A percentile compares a stretch with the other conserved stretches of the same genome.
Evolutionary conservation across 371 early-diverging fungal species (phyloP).

Genomic region (Mortierella sp.): DNA sequence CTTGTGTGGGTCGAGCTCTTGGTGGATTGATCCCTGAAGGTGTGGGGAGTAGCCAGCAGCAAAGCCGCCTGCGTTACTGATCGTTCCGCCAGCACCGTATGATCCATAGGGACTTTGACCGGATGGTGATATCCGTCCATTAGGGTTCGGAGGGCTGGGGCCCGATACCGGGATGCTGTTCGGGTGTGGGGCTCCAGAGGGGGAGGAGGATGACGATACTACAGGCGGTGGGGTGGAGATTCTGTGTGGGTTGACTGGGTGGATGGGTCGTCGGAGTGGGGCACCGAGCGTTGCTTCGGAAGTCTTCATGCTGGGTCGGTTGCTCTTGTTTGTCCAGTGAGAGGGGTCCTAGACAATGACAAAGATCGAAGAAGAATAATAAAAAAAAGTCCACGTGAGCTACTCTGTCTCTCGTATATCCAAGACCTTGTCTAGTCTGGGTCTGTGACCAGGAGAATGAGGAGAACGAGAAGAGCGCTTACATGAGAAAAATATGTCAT

Average conservation of each 20-base stretch:
- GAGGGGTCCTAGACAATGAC: constrained; percentile 26
- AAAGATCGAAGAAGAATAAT: neutral
- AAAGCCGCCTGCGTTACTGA: constrained; percentile 10
- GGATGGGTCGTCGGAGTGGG: constrained; percentile 27
- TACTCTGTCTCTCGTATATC: neutral
- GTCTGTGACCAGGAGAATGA: too few relatives aligned
- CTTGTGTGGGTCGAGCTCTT: constrained; percentile 14
- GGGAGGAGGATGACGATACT: neutral
- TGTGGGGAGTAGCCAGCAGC: constrained; percentile 2
- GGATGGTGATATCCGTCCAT: constrained; percentile 4
- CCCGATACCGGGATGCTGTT: constrained; percentile 5
- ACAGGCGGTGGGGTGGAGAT: neutral
- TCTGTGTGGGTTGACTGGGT: constrained; percentile 12
- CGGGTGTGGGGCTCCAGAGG: neutral
- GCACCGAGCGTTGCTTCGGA: constrained; percentile 8
- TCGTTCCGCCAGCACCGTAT: neutral
- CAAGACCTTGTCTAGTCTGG: neutral
- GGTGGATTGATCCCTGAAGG: neutral
- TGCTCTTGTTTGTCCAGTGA: constrained; percentile 24
- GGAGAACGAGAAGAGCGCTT: constrained; percentile 22
- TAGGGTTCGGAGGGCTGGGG: constrained; percentile 7
- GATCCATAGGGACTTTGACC: neutral
- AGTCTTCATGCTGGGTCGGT: constrained; percentile 15
- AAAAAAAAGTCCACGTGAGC: neutral
- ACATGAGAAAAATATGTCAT: constrained; percentile 68